These are phyloP conservation scores for Afroboletus lepidellus DNA, from an alignment of 1,284 basidiomycete species.

Conservation along the genomic window DNA sequence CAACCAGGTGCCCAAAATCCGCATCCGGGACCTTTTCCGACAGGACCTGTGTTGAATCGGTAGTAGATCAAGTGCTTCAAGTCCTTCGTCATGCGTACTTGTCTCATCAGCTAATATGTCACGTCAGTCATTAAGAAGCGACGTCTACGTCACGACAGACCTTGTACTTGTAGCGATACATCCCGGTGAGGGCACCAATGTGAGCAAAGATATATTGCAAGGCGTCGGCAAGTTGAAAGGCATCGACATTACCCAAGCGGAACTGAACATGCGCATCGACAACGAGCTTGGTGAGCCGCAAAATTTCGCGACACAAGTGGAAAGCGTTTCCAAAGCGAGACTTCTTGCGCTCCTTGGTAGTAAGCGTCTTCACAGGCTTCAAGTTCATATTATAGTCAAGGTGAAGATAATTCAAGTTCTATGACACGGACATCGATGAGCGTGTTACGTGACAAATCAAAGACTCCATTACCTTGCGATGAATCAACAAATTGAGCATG, in stretches of 20 bases:
- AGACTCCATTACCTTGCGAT: slow-evolving; percentile 72
- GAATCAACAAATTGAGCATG: slow-evolving; percentile 98
- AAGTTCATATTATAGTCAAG: slow-evolving; percentile 94
- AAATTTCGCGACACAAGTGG: slow-evolving; percentile 96
- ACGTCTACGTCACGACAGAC: slow-evolving; percentile 36
- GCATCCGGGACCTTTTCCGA: slow-evolving; percentile 98
- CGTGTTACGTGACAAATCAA: neutral
- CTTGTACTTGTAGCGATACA: slow-evolving; percentile 99
- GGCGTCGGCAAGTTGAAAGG: slow-evolving; percentile 98
- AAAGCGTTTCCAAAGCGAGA: slow-evolving; percentile 99
- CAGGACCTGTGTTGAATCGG: slow-evolving; percentile 98
- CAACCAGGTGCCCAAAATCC: slow-evolving; percentile 99
- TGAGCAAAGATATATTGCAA: slow-evolving; percentile 98
- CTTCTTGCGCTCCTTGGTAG: slow-evolving; percentile 99
- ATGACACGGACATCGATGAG: slow-evolving; percentile 4
- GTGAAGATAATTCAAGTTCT: slow-evolving; percentile 96
- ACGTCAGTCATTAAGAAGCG: slow-evolving; percentile 3
- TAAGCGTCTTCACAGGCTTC: slow-evolving; percentile 98
- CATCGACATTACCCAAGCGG: slow-evolving; percentile 97
- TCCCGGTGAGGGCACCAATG: slow-evolving; percentile 96
- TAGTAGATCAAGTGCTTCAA: slow-evolving; percentile 98
- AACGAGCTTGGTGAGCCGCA: slow-evolving; percentile 96
- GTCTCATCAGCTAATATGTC: slow-evolving; percentile 80
- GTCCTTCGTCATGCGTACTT: slow-evolving; percentile 99
- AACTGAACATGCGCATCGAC: slow-evolving; percentile 99